A percentile compares a stretch with the other conserved stretches of the same genome.
These are phyloP conservation scores for Debaryomyces sp. DNA, from an alignment of 1,139 yeast species.

Conservation along the genomic window DNA sequence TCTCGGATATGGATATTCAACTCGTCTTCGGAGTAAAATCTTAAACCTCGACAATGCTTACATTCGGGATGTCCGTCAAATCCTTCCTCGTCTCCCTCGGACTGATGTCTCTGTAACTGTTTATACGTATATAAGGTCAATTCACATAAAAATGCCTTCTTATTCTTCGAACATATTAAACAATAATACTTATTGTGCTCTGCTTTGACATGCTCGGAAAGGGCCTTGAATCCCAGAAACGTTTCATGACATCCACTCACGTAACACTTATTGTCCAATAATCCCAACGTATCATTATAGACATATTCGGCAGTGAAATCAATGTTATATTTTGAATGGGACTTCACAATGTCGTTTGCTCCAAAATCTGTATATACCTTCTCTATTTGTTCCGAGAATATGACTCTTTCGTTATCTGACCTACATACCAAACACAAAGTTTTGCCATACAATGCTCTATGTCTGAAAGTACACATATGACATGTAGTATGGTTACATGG, in stretches of 20 bases:
- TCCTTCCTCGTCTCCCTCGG: constrained; percentile 68
- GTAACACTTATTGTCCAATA: constrained; percentile 64
- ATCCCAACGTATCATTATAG: constrained; percentile 44
- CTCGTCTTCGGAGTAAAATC: constrained; percentile 91
- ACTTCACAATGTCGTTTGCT: constrained; percentile 30
- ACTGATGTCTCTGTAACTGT: constrained; percentile 70
- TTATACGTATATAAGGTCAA: constrained; percentile 62
- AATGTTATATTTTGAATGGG: constrained; percentile 50
- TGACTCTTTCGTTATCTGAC: constrained; percentile 60
- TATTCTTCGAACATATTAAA: constrained; percentile 71
- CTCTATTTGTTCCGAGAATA: constrained; percentile 53
- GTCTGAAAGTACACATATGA: constrained; percentile 79
- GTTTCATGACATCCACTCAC: constrained; percentile 51
- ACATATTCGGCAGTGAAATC: constrained; percentile 53
- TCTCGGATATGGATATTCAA: constrained; percentile 80
- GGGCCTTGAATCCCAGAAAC: constrained; percentile 53
- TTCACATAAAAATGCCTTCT: constrained; percentile 78
- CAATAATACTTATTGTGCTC: constrained; percentile 70
- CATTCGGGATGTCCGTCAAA: constrained; percentile 92
- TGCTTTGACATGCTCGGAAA: constrained; percentile 65
- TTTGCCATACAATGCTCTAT: constrained; percentile 78
- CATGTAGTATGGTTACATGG: constrained; percentile 89
- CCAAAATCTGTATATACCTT: constrained; percentile 43
- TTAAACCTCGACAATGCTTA: constrained; percentile 69
- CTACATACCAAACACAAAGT: constrained; percentile 81